These are phyloP conservation scores for Heliosperma pusillum DNA, from an alignment of 148 eudicot species.

Conservation along the genomic window DNA sequence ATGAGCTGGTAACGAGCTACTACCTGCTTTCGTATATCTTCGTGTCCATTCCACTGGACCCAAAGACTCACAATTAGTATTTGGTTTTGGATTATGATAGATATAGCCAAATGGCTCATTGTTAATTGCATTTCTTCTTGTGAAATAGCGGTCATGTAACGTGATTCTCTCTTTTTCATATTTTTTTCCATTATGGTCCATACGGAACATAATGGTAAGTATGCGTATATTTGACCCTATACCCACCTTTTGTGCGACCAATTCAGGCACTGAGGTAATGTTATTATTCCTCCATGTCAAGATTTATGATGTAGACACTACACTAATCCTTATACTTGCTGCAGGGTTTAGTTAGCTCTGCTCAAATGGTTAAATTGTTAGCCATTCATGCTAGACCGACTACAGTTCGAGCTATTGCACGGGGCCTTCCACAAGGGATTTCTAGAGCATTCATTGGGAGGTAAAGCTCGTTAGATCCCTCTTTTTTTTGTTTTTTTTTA, in stretches of 20 bases:
- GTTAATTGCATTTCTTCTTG: neutral
- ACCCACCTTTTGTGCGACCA: too few species aligned
- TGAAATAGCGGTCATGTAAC: neutral
- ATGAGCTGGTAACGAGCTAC: slow-evolving; percentile 61
- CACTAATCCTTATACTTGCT: slow-evolving; percentile 26
- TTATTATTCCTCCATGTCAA: neutral
- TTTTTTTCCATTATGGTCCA: neutral
- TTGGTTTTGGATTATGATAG: neutral
- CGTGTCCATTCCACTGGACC: neutral
- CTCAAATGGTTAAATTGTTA: slow-evolving; percentile 78
- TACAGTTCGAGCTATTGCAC: slow-evolving; percentile 68
- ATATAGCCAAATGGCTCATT: neutral
- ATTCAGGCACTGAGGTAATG: neutral
- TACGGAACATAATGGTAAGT: too few species aligned
- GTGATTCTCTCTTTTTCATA: neutral
- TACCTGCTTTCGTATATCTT: neutral
- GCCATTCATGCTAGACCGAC: slow-evolving; percentile 90
- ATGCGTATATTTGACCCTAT: too few species aligned
- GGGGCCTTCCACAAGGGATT: slow-evolving; percentile 74
- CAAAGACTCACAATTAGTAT: neutral
- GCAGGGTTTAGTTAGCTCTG: slow-evolving; percentile 94
- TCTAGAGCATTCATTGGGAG: slow-evolving; percentile 95
- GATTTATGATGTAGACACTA: neutral
- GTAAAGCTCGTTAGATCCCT: slow-evolving; percentile 27
- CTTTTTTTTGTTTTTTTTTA: too few species aligned